These are phyloP conservation scores for Populus ilicifolia DNA, from an alignment of 345 rosid genomes.

Conservation along the genomic window DNA sequence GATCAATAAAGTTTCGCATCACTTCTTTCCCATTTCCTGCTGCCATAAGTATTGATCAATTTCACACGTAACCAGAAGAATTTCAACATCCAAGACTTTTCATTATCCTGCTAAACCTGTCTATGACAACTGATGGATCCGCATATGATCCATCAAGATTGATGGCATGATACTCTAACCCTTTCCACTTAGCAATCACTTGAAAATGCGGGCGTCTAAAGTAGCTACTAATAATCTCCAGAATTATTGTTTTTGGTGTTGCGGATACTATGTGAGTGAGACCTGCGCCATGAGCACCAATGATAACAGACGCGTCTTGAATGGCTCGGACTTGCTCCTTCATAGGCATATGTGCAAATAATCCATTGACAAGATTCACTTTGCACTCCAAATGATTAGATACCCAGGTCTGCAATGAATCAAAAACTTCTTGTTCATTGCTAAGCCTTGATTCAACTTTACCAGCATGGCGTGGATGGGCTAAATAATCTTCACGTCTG, in stretches of 20 bases:
- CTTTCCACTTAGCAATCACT: constrained; percentile 87
- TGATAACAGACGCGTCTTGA: constrained; percentile 89
- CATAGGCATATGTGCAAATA: constrained; percentile 89
- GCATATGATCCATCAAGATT: constrained; percentile 63
- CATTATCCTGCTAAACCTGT: constrained; percentile 38
- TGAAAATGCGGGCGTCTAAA: constrained; percentile 79
- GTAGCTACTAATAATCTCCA: constrained; percentile 61
- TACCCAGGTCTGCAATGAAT: constrained; percentile 63
- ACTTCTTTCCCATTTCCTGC: background rate
- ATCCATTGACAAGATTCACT: constrained; percentile 74
- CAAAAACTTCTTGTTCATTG: constrained; percentile 77
- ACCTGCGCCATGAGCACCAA: constrained; percentile 98
- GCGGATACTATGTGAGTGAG: constrained; percentile 89
- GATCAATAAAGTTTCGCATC: background rate
- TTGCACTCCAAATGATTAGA: constrained; percentile 47
- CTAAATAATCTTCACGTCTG: constrained; percentile 88
- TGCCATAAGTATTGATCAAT: background rate
- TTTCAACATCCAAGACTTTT: constrained; percentile 25
- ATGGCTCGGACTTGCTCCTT: constrained; percentile 77
- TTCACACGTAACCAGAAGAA: background rate
- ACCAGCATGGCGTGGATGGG: constrained; percentile 88
- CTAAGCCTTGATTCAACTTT: constrained; percentile 76
- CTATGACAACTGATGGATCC: constrained; percentile 46
- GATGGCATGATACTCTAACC: constrained; percentile 80
- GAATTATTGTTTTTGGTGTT: constrained; percentile 69